Percentiles rank a stretch among this genome's conserved stretches.
phyloP scores from a whole-genome alignment of 306 rosid species.

The Glycyrrhiza uralensis region DNA sequence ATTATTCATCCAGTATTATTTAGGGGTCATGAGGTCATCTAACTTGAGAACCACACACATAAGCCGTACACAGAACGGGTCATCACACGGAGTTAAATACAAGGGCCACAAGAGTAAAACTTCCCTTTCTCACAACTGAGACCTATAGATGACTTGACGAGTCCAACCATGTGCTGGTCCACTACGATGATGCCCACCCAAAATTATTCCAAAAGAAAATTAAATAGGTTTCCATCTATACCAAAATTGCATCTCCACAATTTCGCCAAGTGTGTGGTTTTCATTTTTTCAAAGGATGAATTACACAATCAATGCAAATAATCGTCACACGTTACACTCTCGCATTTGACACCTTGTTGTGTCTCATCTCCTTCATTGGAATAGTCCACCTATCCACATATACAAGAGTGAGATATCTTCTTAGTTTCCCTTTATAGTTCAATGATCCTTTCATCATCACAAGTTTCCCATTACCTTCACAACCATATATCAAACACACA shows the following conservation, averaged over 20 bases:
- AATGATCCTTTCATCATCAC: background rate
- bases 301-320: background rate
- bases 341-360: background rate
- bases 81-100: too few relatives aligned
- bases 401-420: background rate
- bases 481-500: background rate
- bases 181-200: background rate
- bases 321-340: background rate
- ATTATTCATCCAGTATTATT: too few relatives aligned
- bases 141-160: too few relatives aligned
- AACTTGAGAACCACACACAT: too few relatives aligned
- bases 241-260: background rate
- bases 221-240: background rate
- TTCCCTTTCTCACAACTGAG: too few relatives aligned
- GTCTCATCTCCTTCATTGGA: background rate
- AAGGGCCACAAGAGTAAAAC: too few relatives aligned
- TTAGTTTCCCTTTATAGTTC: background rate
- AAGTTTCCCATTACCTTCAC: background rate
- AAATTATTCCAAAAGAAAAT: background rate
- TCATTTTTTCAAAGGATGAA: background rate
- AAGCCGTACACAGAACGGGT: too few relatives aligned
- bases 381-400: background rate
- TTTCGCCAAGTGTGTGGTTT: slow-evolving; percentile 13
- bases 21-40: too few relatives aligned
- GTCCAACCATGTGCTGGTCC: too few relatives aligned